A percentile compares a stretch with the other conserved stretches of the same genome.
phyloP scores from a whole-genome alignment of 495 filamentous ascomycete genomes.

The Talaromyces liani region DNA sequence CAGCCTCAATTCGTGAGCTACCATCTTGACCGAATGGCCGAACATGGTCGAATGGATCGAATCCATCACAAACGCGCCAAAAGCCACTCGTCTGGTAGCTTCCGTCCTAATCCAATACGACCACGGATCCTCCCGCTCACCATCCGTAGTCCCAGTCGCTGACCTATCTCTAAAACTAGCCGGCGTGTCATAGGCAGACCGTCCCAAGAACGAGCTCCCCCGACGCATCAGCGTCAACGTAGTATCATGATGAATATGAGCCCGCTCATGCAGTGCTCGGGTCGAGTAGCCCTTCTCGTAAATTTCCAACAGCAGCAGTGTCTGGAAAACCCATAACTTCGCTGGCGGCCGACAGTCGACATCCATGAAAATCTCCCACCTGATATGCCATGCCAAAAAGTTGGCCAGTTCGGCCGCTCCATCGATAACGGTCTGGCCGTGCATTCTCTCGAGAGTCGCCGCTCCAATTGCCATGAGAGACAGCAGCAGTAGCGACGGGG shows the following conservation, averaged over 20 bases:
- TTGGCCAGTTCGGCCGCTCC: conserved; percentile 70
- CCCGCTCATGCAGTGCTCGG: conserved; percentile 83
- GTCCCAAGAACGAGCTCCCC: conserved; percentile 86
- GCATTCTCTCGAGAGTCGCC: conserved; percentile 73
- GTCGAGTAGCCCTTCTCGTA: conserved; percentile 98
- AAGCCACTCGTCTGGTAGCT: conserved; percentile 81
- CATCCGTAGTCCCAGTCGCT: conserved; percentile 49
- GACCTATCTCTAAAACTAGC: conserved; percentile 62
- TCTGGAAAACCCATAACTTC: conserved; percentile 96
- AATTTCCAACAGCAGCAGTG: conserved; percentile 78
- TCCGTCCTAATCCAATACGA: conserved; percentile 95
- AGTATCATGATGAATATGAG: conserved; percentile 95
- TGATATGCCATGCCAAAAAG: conserved; percentile 83
- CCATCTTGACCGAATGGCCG: conserved; percentile 94
- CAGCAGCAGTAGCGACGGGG: conserved; percentile 77
- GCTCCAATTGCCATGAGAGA: conserved; percentile 94
- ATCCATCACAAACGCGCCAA: conserved; percentile 92
- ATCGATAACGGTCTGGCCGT: conserved; percentile 65
- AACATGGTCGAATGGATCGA: conserved; percentile 98
- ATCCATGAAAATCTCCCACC: conserved; percentile 91
- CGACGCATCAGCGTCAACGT: conserved; percentile 93
- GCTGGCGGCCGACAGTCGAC: conserved; percentile 87
- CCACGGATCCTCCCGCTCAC: conserved; percentile 85
- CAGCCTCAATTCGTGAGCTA: conserved; percentile 89
- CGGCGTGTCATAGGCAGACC: conserved; percentile 79